phyloP scores from a whole-genome alignment of 2,329 filamentous ascomycete species.

The Lachnellula arida region DNA sequence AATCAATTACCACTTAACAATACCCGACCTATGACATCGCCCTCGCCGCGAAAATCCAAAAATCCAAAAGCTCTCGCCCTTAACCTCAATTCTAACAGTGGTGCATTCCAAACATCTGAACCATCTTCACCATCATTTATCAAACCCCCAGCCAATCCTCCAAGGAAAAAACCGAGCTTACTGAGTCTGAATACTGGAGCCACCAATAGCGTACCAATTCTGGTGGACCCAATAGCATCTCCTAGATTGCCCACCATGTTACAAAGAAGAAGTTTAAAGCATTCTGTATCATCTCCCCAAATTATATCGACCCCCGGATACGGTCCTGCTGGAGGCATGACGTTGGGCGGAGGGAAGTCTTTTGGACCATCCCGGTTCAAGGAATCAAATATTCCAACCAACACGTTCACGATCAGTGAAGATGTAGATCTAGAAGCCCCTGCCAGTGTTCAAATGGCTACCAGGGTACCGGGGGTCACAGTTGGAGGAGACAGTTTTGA shows the following conservation, averaged over 20 bases:
- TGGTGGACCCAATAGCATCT: slow-evolving; percentile 51
- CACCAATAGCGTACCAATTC: slow-evolving; percentile 42
- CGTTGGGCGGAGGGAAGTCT: slow-evolving; percentile 44
- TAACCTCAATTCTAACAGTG: slow-evolving; percentile 53
- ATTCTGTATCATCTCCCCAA: slow-evolving; percentile 63
- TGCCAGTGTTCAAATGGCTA: slow-evolving; percentile 58
- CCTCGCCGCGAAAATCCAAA: slow-evolving; percentile 65
- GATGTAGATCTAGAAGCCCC: slow-evolving; percentile 42
- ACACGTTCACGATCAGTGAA: slow-evolving; percentile 30
- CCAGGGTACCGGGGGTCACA: slow-evolving; percentile 41
- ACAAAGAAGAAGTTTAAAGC: slow-evolving; percentile 59
- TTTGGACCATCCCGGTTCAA: slow-evolving; percentile 29
- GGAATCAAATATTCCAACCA: slow-evolving; percentile 23
- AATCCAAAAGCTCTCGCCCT: slow-evolving; percentile 84
- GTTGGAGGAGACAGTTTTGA: slow-evolving; percentile 58
- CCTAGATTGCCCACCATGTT: slow-evolving; percentile 53
- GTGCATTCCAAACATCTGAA: slow-evolving; percentile 44
- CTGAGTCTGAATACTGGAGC: slow-evolving; percentile 71
- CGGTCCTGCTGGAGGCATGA: slow-evolving; percentile 59
- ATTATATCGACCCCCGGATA: slow-evolving; percentile 59
- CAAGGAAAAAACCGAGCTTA: slow-evolving; percentile 66
- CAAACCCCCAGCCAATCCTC: slow-evolving; percentile 67
- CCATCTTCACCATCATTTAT: slow-evolving; percentile 71
- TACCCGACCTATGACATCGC: slow-evolving; percentile 60
- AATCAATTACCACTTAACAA: slow-evolving; percentile 37